A percentile compares a stretch with the other conserved stretches of the same genome.
These are phyloP conservation scores for Dendrothele bispora DNA, from an alignment of 768 basidiomycete species.

Conservation along the genomic window DNA sequence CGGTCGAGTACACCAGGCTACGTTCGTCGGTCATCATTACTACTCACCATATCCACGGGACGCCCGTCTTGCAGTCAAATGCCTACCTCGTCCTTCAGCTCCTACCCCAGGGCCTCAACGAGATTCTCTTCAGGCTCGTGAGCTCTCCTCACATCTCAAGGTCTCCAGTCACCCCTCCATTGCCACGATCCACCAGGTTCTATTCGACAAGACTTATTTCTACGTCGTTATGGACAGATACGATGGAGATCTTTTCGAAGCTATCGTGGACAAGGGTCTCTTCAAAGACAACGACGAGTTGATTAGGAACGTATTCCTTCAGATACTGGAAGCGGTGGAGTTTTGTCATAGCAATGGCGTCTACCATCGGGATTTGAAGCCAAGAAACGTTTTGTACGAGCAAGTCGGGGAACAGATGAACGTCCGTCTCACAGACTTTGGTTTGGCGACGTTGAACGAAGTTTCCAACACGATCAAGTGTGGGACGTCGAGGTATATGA, in stretches of 20 bases:
- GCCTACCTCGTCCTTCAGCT: too few relatives aligned
- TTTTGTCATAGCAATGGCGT: constrained; percentile 70
- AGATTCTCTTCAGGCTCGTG: too few relatives aligned
- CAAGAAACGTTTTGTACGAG: constrained; percentile 72
- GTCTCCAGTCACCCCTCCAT: constrained; percentile 62
- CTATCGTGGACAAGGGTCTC: constrained; percentile 54
- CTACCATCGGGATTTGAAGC: constrained; percentile 87
- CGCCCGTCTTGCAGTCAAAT: too few relatives aligned
- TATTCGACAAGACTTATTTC: constrained; percentile 60
- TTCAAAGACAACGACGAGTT: constrained; percentile 61
- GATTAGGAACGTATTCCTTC: constrained; percentile 67
- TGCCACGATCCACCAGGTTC: constrained; percentile 63
- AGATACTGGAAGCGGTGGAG: constrained; percentile 76
- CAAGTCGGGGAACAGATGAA: constrained; percentile 47
- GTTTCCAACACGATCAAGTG: constrained; percentile 51
- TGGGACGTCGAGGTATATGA: constrained; percentile 67
- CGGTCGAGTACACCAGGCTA: too few relatives aligned
- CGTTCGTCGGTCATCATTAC: too few relatives aligned
- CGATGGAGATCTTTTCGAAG: constrained; percentile 63
- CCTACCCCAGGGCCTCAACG: too few relatives aligned
- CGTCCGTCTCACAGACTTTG: constrained; percentile 77
- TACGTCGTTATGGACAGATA: constrained; percentile 67
- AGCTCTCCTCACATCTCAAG: constrained; percentile 57
- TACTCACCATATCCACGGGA: too few relatives aligned
- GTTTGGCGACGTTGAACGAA: constrained; percentile 52